A percentile compares a stretch with the other conserved stretches of the same genome.
phyloP scores from a whole-genome alignment of 2,329 filamentous ascomycete species.

The Fusarium armeniacum region DNA sequence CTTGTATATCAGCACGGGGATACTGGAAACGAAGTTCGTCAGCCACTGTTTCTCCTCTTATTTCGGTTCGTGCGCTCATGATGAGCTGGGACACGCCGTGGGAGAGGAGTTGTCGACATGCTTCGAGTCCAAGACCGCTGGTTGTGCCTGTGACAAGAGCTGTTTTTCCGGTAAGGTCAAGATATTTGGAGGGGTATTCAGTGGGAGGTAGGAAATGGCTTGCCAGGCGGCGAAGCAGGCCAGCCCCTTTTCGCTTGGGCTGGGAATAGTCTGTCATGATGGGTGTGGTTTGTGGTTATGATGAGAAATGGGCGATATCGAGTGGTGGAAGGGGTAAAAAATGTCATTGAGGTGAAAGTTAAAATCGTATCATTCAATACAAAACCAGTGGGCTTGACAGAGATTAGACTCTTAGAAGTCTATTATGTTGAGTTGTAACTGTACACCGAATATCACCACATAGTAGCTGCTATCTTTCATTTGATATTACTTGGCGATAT shows the following conservation, averaged over 20 bases:
- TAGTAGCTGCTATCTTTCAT: neutral
- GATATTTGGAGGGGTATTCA: neutral
- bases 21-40: neutral
- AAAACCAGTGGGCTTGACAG: neutral
- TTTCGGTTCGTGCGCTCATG: neutral
- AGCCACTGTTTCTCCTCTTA: neutral
- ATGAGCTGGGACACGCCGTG: neutral
- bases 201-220: neutral
- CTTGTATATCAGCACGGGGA: neutral
- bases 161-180: neutral
- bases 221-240: neutral
- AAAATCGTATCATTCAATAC: neutral
- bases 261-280: neutral
- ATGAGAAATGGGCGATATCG: neutral
- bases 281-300: neutral
- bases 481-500: neutral
- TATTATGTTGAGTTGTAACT: neutral
- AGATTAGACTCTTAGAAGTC: neutral
- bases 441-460: neutral
- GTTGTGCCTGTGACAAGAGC: constrained; percentile 4
- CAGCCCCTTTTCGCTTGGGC: neutral
- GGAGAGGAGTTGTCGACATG: neutral
- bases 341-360: neutral
- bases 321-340: neutral
- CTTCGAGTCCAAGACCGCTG: constrained; percentile 3